Conservation (phyloP, 83 land plant genomes). For the Picea abies region DNA sequence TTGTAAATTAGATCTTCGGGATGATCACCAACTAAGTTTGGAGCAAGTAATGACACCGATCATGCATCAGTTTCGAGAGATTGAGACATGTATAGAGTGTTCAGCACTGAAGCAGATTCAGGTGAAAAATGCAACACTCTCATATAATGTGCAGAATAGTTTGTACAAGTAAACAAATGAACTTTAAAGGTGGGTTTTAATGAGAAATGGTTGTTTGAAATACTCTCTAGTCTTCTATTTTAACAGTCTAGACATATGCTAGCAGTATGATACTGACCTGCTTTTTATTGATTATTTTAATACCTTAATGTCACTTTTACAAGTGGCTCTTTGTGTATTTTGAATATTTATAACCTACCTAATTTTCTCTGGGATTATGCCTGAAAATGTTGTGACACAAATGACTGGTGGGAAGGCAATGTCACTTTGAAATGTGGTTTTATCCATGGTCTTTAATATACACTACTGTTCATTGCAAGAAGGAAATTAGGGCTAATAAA, state of each 20-base stretch:
- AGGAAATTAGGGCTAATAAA: not conserved
- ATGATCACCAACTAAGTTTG: conserved; percentile 68
- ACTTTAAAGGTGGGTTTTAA: not conserved
- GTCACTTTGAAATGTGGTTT: not conserved
- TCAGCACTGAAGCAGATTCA: conserved; percentile 89
- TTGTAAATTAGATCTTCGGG: conserved; percentile 93
- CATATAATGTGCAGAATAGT: not conserved
- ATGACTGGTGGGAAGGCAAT: not conserved
- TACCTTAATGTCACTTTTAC: not conserved
- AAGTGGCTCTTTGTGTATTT: not conserved
- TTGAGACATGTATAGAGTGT: conserved; percentile 97
- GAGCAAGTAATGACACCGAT: conserved; percentile 92
- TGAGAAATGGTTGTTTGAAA: too few relatives aligned
- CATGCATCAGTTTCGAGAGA: conserved; percentile 97
- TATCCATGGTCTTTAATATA: too few relatives aligned
- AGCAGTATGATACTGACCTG: not conserved
- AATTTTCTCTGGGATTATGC: not conserved
- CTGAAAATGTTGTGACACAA: not conserved
- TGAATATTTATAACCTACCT: not conserved
- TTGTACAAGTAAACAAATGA: not conserved
- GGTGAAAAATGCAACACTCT: conserved; percentile 36
- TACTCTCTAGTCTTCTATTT: too few relatives aligned
- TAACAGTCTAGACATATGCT: not conserved
- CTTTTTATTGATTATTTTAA: not conserved
- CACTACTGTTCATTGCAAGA: not conserved